Conservation (phyloP, 495 filamentous ascomycete species). For the Talaromyces stipitatus region DNA sequence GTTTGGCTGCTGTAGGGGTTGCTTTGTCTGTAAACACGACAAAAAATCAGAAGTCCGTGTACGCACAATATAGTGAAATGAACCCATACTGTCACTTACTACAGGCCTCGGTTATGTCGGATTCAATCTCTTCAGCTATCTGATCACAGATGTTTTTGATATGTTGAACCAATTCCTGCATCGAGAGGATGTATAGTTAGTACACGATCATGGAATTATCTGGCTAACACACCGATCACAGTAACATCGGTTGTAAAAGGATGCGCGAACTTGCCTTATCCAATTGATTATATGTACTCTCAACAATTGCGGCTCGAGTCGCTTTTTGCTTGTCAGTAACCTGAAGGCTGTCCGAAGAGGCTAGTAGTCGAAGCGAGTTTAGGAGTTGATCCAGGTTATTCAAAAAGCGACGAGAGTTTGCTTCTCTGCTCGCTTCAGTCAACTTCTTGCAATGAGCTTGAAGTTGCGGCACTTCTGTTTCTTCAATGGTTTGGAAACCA, state of each 20-base stretch:
- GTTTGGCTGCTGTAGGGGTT: slow-evolving; percentile 17
- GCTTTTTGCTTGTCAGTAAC: slow-evolving; percentile 28
- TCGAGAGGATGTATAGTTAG: neutral
- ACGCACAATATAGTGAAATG: neutral
- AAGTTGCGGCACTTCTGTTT: slow-evolving; percentile 50
- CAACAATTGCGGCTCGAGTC: slow-evolving; percentile 31
- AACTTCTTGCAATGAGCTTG: slow-evolving; percentile 48
- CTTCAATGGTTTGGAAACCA: slow-evolving; percentile 37
- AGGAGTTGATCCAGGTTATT: slow-evolving; percentile 41
- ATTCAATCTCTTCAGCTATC: slow-evolving; percentile 30
- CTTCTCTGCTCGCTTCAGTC: slow-evolving; percentile 38
- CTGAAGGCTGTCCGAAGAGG: slow-evolving; percentile 33
- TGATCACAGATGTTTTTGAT: slow-evolving; percentile 19
- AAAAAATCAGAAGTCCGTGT: slow-evolving; percentile 18
- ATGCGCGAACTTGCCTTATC: slow-evolving; percentile 33
- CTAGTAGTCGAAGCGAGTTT: slow-evolving; percentile 45
- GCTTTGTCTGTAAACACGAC: slow-evolving; percentile 23
- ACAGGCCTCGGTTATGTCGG: slow-evolving; percentile 35
- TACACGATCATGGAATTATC: neutral
- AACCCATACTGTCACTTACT: neutral
- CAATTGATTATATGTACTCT: slow-evolving; percentile 32
- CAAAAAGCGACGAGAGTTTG: slow-evolving; percentile 37
- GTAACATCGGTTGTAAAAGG: neutral
- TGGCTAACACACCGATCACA: neutral
- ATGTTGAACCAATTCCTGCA: slow-evolving; percentile 24